Evolutionary conservation across 306 rosid genomes (phyloP), one percentile per base, ranked within the genome.

Genomic region (Leucaena leucocephala): DNA sequence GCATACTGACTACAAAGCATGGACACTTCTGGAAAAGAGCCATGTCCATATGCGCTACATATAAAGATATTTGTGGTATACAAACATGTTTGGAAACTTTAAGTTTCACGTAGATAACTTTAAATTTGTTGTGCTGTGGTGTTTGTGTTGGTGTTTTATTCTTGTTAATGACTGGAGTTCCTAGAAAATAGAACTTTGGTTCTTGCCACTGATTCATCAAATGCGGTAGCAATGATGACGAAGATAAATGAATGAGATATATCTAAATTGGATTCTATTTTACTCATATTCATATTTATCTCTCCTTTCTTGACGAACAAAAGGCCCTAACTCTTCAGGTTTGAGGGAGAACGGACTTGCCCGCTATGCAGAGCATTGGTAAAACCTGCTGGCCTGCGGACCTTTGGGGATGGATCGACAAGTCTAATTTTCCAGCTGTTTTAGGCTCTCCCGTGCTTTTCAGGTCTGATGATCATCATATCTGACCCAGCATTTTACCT

Each of bases 291-390:
- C 6, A n/a, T 49, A 78, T 49, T 38, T 6, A 43, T 35, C 7
- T 49, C 58, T 71, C 54, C 38, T 34, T 34, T 59, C 12, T 70
- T 52, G 55, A 85, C 84, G 46, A 70, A 81, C 69, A 48, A 45
- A 67, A 10, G 46, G 7, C 45, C 71, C 84, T 81, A 68, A 17
- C 38, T 74, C 78, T 81, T 82, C 88, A 94, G 97, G 98, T 92
- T 94, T 82, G 98, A 94, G 82, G 89, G 98, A 83, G 97, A 94
- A 76, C 85, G 98, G 82, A 94, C 98, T 62, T 92, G 98, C 91
- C 98, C 98, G 12, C 80, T 92, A 14, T 94, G 98, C 90, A 84
- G 98, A 78, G 94, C 97, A 15, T 68, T 94, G 89, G 94, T 94
- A 22, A 94, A 90, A 85, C 90, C 93, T 59, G 97, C 94, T 1